A percentile compares a stretch with the other conserved stretches of the same genome.
phyloP scores from a whole-genome alignment of 441 rosid genomes.

The Populus hybrid region DNA sequence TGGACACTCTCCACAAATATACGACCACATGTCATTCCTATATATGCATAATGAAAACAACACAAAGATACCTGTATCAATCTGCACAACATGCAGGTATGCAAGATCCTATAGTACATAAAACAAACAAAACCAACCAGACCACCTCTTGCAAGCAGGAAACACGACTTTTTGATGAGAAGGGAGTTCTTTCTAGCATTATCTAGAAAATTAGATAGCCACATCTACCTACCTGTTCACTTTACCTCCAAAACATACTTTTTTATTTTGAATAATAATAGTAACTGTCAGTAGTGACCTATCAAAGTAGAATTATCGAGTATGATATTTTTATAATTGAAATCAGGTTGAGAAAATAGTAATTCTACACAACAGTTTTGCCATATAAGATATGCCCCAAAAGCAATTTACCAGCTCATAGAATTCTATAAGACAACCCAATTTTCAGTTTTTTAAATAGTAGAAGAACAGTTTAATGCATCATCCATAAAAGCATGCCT shows the following conservation, averaged over 20 bases:
- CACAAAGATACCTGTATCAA: background rate
- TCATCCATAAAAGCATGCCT: background rate
- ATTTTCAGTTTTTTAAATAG: background rate
- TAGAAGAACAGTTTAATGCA: background rate
- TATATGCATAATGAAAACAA: background rate
- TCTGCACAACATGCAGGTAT: background rate
- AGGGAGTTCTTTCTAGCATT: background rate
- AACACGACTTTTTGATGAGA: background rate
- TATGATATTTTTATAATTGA: too few species aligned
- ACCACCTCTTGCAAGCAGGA: background rate
- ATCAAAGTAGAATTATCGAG: background rate
- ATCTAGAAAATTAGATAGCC: background rate
- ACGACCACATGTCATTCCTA: background rate
- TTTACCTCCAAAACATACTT: background rate
- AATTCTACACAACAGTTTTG: background rate
- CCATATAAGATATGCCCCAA: background rate
- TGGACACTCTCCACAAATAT: background rate
- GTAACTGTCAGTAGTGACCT: background rate
- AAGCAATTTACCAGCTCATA: background rate
- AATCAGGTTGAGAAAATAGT: background rate
- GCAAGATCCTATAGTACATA: background rate
- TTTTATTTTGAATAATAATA: background rate
- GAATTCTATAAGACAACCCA: background rate
- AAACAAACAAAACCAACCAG: background rate
- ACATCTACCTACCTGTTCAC: background rate